Evolutionary conservation across 495 filamentous ascomycete species (phyloP).

Genomic region (Pseudoneurospora amorphoporcata): DNA sequence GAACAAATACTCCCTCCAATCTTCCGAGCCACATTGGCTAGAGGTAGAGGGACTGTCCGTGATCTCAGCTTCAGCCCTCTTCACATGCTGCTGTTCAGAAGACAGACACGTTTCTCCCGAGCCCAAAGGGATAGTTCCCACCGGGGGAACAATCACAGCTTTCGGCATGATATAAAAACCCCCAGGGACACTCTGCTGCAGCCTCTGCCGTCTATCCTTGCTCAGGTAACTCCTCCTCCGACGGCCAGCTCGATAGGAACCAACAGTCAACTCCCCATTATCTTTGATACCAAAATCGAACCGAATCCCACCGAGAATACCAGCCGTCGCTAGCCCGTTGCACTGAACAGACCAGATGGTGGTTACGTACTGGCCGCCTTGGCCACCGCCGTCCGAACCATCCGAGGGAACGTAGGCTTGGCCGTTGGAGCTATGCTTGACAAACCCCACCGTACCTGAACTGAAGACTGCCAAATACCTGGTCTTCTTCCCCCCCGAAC

Average conservation of each 20-base stretch:
- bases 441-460: constrained; percentile 4
- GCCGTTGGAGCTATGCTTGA: constrained; percentile 3
- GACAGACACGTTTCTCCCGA: neutral
- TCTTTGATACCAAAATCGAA: constrained; percentile 2
- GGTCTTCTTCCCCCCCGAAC: neutral
- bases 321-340: constrained; percentile 1
- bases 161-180: constrained; percentile 7
- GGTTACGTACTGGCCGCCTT: constrained; percentile 1
- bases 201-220: neutral
- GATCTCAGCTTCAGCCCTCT: neutral
- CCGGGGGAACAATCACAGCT: neutral
- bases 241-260: neutral
- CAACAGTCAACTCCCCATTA: neutral
- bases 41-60: neutral
- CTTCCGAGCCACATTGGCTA: constrained; percentile 6
- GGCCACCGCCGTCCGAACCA: too few species aligned
- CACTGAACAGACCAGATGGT: constrained; percentile 7
- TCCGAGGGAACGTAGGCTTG: constrained; percentile 1
- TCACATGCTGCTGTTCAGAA: neutral
- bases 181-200: neutral
- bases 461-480: constrained; percentile 5
- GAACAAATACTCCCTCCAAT: constrained; percentile 1
- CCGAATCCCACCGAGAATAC: constrained; percentile 3
- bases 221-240: too few species aligned
- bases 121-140: neutral